Evolutionary conservation across 2,329 filamentous ascomycete genomes (phyloP).

Genomic region (Pseudogymnoascus sp.): DNA sequence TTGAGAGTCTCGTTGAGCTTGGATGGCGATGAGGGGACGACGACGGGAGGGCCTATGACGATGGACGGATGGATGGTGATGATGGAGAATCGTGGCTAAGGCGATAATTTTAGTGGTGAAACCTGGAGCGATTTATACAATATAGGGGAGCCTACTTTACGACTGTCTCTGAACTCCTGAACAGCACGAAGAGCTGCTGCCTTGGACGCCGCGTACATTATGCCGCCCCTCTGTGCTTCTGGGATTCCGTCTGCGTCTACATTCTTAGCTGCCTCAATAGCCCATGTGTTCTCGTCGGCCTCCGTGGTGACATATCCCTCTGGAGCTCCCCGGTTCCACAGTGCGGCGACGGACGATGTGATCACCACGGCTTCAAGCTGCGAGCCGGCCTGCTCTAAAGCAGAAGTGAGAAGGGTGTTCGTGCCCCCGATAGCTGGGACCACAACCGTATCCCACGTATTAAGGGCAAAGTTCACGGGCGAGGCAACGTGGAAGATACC

Average conservation of each 20-base stretch:
- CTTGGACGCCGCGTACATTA: not conserved
- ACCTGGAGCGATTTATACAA: not conserved
- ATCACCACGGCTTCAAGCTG: not conserved
- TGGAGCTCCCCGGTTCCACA: not conserved
- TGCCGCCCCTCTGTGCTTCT: not conserved
- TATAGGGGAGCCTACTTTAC: not conserved
- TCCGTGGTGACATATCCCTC: constrained; percentile 1
- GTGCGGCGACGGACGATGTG: not conserved
- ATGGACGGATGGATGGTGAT: constrained; percentile 34
- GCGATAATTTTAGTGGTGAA: not conserved
- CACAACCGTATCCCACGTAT: constrained; percentile 25
- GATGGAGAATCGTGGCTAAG: constrained; percentile 27
- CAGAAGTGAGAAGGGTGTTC: not conserved
- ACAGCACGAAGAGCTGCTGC: not conserved
- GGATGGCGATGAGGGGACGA: constrained; percentile 23
- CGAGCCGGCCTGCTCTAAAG: not conserved
- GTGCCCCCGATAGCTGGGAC: constrained; percentile 6
- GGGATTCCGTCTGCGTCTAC: not conserved
- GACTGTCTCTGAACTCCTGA: not conserved
- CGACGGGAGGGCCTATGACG: constrained; percentile 34
- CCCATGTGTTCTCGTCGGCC: not conserved
- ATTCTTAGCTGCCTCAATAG: not conserved
- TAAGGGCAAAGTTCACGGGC: constrained; percentile 24
- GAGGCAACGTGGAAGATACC: constrained; percentile 27
- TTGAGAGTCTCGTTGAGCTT: constrained; percentile 29